Percentiles rank a stretch among this genome's conserved stretches.
phyloP scores from a whole-genome alignment of 116 monocot species.

The Dioscorea cayenensis region DNA sequence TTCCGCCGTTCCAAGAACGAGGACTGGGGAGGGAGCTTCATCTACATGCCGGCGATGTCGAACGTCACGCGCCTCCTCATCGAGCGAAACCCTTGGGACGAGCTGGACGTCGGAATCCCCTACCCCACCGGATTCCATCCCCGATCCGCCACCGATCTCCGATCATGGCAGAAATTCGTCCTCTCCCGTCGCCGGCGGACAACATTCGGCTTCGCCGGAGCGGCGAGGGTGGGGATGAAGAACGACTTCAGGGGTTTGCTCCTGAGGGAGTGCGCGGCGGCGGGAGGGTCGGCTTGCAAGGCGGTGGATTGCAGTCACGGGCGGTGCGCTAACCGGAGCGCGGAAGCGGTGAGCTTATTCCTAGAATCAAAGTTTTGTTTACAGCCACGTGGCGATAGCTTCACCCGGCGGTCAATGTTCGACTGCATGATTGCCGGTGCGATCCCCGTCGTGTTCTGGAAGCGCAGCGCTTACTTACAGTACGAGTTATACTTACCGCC shows the following conservation, averaged over 20 bases:
- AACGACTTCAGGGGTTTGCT: constrained; percentile 58
- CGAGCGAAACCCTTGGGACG: constrained; percentile 79
- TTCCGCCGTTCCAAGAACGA: constrained; percentile 53
- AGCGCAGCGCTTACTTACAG: constrained; percentile 64
- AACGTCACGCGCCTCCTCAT: constrained; percentile 75
- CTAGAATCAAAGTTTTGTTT: constrained; percentile 69
- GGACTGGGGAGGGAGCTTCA: constrained; percentile 72
- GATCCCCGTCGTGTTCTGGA: constrained; percentile 88
- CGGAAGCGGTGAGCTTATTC: constrained; percentile 44
- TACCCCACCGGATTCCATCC: constrained; percentile 13
- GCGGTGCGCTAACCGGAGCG: constrained; percentile 23
- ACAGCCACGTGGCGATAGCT: constrained; percentile 89
- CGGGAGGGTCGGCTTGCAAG: constrained; percentile 33
- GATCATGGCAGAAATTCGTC: constrained; percentile 22
- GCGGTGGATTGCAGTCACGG: constrained; percentile 43
- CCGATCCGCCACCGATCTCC: constrained; percentile 3
- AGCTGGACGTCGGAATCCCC: constrained; percentile 17
- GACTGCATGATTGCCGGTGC: constrained; percentile 87
- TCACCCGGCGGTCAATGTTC: constrained; percentile 76
- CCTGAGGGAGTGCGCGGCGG: constrained; percentile 34
- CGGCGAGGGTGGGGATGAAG: constrained; percentile 37
- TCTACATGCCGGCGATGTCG: constrained; percentile 59
- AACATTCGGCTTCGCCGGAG: constrained; percentile 83
- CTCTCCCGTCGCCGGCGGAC: constrained; percentile 22
- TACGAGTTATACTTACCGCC: constrained; percentile 67